Percentiles rank a stretch among this genome's conserved stretches.
These are phyloP conservation scores for Dipteronia sinensis DNA, from an alignment of 345 rosid genomes.

Conservation along the genomic window DNA sequence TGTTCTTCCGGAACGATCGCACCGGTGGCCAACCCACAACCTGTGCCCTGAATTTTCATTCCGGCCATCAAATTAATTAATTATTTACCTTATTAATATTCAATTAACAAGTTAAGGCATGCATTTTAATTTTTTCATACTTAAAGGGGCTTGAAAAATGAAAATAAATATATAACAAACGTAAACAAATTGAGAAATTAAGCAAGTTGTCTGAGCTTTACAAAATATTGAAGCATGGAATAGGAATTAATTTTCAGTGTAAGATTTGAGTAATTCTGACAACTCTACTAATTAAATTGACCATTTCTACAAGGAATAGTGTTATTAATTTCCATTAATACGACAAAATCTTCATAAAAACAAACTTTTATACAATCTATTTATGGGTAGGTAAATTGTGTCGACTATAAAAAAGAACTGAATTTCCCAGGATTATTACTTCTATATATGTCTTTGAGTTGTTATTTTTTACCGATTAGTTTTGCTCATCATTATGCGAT, in stretches of 20 bases:
- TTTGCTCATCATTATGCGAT: background rate
- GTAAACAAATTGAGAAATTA: background rate
- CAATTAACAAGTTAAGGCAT: background rate
- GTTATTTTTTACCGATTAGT: background rate
- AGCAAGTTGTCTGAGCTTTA: background rate
- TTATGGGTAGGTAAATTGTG: background rate
- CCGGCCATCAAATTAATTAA: too few species aligned
- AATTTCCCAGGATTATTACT: too few species aligned
- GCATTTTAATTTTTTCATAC: background rate
- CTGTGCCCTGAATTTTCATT: constrained; percentile 59
- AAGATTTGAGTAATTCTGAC: background rate
- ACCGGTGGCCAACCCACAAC: constrained; percentile 99
- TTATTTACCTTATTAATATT: background rate
- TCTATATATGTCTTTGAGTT: background rate
- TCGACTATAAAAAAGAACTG: too few species aligned
- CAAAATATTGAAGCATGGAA: background rate
- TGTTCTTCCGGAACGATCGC: constrained; percentile 79
- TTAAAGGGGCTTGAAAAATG: too few species aligned
- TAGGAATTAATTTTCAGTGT: background rate
- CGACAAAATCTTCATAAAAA: background rate
- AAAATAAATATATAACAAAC: background rate
- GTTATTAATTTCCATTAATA: background rate
- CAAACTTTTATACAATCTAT: background rate
- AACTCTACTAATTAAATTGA: background rate
- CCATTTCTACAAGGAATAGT: background rate